Base-by-base conservation (phyloP, 2,329 filamentous ascomycete species). In the Penicillium palitans region DNA sequence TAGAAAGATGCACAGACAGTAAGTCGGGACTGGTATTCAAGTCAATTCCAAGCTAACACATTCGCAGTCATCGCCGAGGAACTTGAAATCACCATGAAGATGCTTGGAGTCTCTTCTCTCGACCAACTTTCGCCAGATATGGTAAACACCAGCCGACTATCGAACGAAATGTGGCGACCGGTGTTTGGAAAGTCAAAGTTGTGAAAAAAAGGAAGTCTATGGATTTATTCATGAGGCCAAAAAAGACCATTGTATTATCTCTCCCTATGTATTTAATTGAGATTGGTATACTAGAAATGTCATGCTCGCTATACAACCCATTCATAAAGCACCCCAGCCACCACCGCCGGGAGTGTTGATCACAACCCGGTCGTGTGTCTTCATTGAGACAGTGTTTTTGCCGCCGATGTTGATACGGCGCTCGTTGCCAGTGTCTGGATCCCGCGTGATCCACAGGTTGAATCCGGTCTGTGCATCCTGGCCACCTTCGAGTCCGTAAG, bases 391-490 rank as follows among this genome's bases (percentile, higher is more conserved):
- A 4, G 85, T 87, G 56, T 87, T 87, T 76, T 87, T 87, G 8
- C 81, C 84, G 0, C 85, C 85, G 21, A 88, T 74, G 59, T 84
- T 87, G 60, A 87, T 81, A 49, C 77, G 77, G 44, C 83, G 76
- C 58, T 80, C 80, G 60, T 79, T 76, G 1, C 76, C 77, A 42
- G 66, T 77, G 72, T 85, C 86, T 64, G 81, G 79, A 53, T 93
- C 87, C 60, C 84, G 88, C 8, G 90, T 81, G 33, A 96, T 87
- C 93, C 93, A 98, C 46, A 96, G 79, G 66, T 98, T 98, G 61
- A 93, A 78, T 0, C 93, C 93, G 51, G 89, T 88, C 66, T 85
- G 77, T 0, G 87, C 93, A 61, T 93, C 89, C 57, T 87, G 88
- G 4, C 93, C 93, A 0, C 93, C 93, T 24, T 87, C 87, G 59